Evolutionary conservation across 768 basidiomycete genomes (phyloP), one percentile per base, ranked within the genome.

Genomic region (Tubosaeta sp.): DNA sequence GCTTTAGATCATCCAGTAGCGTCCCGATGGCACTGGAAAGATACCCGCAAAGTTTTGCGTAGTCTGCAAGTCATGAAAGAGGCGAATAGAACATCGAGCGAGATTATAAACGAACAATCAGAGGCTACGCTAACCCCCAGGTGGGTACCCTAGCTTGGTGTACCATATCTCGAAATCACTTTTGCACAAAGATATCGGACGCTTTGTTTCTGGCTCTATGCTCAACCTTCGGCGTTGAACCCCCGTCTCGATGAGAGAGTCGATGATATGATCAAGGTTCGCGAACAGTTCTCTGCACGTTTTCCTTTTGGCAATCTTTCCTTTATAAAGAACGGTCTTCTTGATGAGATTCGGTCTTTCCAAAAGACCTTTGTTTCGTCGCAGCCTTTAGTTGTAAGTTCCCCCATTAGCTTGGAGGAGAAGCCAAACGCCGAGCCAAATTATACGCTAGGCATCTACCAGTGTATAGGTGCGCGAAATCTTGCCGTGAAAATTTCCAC

Each of bases 21-120:
- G 1, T 76, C 76, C 29, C 75, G 94, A 55, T 98, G 95, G 95
- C 97, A 99, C 65, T 98, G 95, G 95, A 79, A 77, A 57, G 97
- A 99, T 60, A 86, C 91, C 0, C 77, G 95, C 31, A 99, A 97
- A 69, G 89, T 97, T 6, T 68, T 90, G 11, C 78, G 94, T 34
- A 90, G 80, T 58, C 68, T 99, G 8, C 76, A 79, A 39, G 83
- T 97, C 27, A 83, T 93, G 51, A 85, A 83, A 70, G 84, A 91
- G 51, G 80, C 78, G 0, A 81, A 85, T 5, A 75, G 74, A 43
- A 75, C 70, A 43, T 75, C 86, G 1, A 91, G 88, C 59, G 84
- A 88, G 48, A 78, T 91, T 12, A 76, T 87, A 50, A 64, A 61
- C 16, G 81, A 87, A 54, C 88, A 91, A 62, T 79, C 83, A 0